Conservation (phyloP, 2,329 filamentous ascomycete genomes). For the Colletotrichum sp. region DNA sequence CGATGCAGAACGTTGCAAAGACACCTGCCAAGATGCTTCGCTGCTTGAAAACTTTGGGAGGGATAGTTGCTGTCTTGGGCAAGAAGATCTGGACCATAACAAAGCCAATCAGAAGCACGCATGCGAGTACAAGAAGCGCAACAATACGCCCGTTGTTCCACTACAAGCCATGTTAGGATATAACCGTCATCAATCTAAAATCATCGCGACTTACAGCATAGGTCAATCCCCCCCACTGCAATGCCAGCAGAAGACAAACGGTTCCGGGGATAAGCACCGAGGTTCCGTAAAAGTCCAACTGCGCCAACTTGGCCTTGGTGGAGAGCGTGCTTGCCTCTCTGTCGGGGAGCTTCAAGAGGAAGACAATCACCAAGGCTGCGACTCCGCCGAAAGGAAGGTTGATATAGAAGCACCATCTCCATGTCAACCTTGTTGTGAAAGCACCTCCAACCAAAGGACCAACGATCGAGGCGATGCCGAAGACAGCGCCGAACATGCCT, state of each 20-base stretch:
- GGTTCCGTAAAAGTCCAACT: slow-evolving; percentile 26
- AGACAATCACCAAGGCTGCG: slow-evolving; percentile 27
- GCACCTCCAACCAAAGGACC: slow-evolving; percentile 31
- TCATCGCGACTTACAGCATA: slow-evolving; percentile 22
- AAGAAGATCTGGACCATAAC: slow-evolving; percentile 38
- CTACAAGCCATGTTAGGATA: not conserved
- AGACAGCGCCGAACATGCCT: slow-evolving; percentile 42
- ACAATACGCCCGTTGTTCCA: slow-evolving; percentile 50
- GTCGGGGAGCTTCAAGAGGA: slow-evolving; percentile 19
- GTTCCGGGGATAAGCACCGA: slow-evolving; percentile 28
- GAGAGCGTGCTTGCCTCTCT: slow-evolving; percentile 22
- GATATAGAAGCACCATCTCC: slow-evolving; percentile 43
- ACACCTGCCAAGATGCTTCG: slow-evolving; percentile 49
- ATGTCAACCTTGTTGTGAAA: slow-evolving; percentile 31
- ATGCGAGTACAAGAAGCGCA: slow-evolving; percentile 51
- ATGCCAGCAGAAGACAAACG: slow-evolving; percentile 49
- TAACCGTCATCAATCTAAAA: not conserved
- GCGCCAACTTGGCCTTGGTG: slow-evolving; percentile 27
- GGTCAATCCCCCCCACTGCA: slow-evolving; percentile 49
- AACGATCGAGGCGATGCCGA: slow-evolving; percentile 40
- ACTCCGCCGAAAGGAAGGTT: slow-evolving; percentile 36
- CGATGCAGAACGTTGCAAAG: slow-evolving; percentile 50
- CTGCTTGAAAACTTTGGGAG: slow-evolving; percentile 43
- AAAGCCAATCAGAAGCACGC: slow-evolving; percentile 50
- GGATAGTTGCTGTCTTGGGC: slow-evolving; percentile 45